Base-by-base conservation (phyloP, 1,139 yeast genomes). In the Sugiyamaella castrensis region DNA sequence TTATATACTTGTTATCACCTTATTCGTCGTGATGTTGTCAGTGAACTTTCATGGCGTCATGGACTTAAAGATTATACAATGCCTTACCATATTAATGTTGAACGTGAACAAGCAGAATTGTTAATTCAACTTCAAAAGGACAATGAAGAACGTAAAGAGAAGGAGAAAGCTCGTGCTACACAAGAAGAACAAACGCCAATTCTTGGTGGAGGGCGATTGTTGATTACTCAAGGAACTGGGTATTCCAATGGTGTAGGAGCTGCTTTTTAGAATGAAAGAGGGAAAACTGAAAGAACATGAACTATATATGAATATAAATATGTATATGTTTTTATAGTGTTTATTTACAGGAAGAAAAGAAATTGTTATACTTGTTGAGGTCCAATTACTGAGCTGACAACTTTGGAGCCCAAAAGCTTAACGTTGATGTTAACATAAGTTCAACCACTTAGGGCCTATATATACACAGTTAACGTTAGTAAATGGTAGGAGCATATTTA, bases 21-120 rank as follows among this genome's bases (percentile, higher is more conserved):
- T 62, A 76, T 92, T 58, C 80, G 82, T 50, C 81, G 81, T 58
- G 98, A 92, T 65, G 84, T 84, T 62, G 96, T 92, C 27, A 72
- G 84, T 61, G 98, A 92, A 69, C 73, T 89, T 59, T 77, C 95
- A 37, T 92, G 98, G 98, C 76, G 95, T 67, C 86, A 89, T 68
- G 79, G 81, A 57, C 80, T 92, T 69, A 82, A 81, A 64, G 80
- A 78, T 60, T 88, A 84, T 72, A 83, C 87, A 58, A 91, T 86
- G 75, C 98, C 98, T 47, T 94, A 88, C 69, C 84, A 82, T 68
- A 89, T 94, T 64, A 85, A 95, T 71, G 84, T 59, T 61, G 70
- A 65, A 57, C 82, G 83, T 60, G 97, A 91, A 69, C 91, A 87
- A 70, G 81, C 80, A 60, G 80, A 78, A 60, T 75, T 77, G 54